phyloP scores from a whole-genome alignment of 306 rosid genomes.

The Vigna trinervia region DNA sequence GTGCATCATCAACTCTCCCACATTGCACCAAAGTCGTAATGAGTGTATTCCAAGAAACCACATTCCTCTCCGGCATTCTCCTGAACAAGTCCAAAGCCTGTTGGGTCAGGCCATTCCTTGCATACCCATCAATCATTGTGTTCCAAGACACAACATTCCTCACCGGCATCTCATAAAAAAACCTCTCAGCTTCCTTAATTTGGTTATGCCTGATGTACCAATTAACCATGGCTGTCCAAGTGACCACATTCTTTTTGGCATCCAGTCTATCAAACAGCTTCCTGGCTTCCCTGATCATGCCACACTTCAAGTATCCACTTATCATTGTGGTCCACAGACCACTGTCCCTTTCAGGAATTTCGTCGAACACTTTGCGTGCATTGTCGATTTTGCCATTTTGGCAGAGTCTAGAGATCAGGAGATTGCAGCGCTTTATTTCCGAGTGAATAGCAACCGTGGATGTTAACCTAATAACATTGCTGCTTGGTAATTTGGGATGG shows the following conservation, averaged over 20 bases:
- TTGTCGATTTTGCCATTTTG: conserved; percentile 43
- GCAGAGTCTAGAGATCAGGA: conserved; percentile 35
- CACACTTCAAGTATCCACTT: conserved; percentile 51
- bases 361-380: conserved; percentile 55
- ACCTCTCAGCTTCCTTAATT: conserved; percentile 53
- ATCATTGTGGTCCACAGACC: conserved; percentile 60
- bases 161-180: conserved; percentile 52
- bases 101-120: conserved; percentile 43
- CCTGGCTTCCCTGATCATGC: conserved; percentile 59
- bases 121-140: conserved; percentile 59
- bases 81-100: conserved; percentile 53
- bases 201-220: conserved; percentile 49
- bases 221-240: conserved; percentile 50
- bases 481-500: conserved; percentile 7
- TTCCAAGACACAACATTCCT: conserved; percentile 57
- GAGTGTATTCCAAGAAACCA: conserved; percentile 54
- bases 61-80: conserved; percentile 56
- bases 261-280: conserved; percentile 52
- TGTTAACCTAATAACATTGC: conserved; percentile 6
- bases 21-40: conserved; percentile 50
- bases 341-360: conserved; percentile 48
- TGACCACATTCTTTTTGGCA: conserved; percentile 48
- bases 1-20: conserved; percentile 54
- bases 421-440: conserved; percentile 46
- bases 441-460: neutral